Percentiles rank a stretch among this genome's conserved stretches.
Conservation (phyloP, 768 basidiomycete genomes). For the Grammothele lineata region DNA sequence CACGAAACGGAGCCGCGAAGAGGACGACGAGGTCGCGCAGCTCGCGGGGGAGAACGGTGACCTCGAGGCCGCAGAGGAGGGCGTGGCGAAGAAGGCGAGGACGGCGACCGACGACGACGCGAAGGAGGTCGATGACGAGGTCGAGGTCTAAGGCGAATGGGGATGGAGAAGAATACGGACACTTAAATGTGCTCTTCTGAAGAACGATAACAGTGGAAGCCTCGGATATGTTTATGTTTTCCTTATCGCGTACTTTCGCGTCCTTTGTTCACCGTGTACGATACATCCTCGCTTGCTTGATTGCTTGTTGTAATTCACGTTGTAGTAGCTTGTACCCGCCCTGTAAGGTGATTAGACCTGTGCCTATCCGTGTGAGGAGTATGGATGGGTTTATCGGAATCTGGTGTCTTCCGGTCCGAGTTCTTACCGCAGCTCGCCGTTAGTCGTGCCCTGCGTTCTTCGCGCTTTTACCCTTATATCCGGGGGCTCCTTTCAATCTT, state of each 20-base stretch:
- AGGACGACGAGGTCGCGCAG: conserved; percentile 21
- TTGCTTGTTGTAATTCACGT: no score
- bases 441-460: no score
- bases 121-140: conserved; percentile 6
- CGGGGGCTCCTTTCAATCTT: no score
- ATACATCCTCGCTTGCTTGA: no score
- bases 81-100: conserved; percentile 32
- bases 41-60: conserved; percentile 24
- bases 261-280: not conserved
- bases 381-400: no score
- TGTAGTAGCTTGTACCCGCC: no score
- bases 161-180: not conserved
- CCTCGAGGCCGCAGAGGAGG: conserved; percentile 28
- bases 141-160: not conserved
- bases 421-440: no score
- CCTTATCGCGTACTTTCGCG: not conserved
- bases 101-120: conserved; percentile 8
- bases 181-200: not conserved
- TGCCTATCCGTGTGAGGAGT: no score
- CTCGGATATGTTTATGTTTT: conserved; percentile 6
- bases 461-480: no score
- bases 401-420: no score
- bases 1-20: conserved; percentile 21
- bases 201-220: no score
- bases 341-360: no score